phyloP scores from a whole-genome alignment of 169 alveolate species.

The Plasmodium reichenowi region DNA sequence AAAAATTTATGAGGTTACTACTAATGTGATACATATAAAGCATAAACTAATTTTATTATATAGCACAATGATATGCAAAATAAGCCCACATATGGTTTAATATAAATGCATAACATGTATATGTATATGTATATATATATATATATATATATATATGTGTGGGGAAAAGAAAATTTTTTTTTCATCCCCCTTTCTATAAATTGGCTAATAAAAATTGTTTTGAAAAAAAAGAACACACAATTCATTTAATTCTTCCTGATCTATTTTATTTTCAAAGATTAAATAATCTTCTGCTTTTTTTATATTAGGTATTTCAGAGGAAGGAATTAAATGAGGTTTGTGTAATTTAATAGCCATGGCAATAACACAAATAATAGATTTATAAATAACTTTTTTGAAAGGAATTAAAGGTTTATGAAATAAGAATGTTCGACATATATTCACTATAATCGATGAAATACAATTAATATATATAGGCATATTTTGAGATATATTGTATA shows the following conservation, averaged over 20 bases:
- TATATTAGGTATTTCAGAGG: constrained; percentile 24
- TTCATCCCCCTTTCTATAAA: neutral
- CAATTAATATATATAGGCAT: constrained; percentile 35
- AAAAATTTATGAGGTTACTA: no score
- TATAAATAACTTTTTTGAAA: constrained; percentile 50
- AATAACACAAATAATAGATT: constrained; percentile 59
- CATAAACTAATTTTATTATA: no score
- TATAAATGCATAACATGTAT: no score
- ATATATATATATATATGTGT: neutral
- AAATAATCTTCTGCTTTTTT: constrained; percentile 40
- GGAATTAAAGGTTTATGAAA: constrained; percentile 63
- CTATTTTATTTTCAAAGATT: constrained; percentile 37
- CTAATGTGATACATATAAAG: no score
- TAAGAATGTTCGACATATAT: constrained; percentile 47
- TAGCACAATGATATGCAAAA: no score
- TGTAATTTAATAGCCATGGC: constrained; percentile 20
- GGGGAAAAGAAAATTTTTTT: neutral
- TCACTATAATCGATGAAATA: constrained; percentile 38
- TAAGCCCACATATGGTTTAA: no score
- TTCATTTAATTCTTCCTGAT: constrained; percentile 35
- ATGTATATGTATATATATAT: neutral
- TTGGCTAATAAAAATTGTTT: constrained; percentile 18
- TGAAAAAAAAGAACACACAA: constrained; percentile 47
- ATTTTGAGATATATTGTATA: constrained; percentile 46
- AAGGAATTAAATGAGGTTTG: constrained; percentile 47